Evolutionary conservation across 169 alveolate species (phyloP).

Genomic region (Plasmodium fragile): DNA sequence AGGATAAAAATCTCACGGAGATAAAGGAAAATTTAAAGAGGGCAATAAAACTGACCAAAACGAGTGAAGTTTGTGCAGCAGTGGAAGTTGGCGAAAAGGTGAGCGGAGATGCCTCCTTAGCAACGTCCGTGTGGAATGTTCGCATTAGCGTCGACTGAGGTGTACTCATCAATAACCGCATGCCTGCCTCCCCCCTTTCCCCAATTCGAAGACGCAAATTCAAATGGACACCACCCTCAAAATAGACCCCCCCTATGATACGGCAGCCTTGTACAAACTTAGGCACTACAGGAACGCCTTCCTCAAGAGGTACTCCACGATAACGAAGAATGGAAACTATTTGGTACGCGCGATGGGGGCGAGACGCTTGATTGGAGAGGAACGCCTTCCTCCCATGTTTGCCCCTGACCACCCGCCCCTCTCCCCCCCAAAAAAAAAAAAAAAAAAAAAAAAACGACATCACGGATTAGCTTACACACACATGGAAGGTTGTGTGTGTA

Average conservation of each 20-base stretch:
- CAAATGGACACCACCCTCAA: constrained; percentile 28
- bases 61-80: background rate
- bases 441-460: no score
- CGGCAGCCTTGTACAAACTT: constrained; percentile 21
- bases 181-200: background rate
- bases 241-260: constrained; percentile 44
- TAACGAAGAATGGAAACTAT: constrained; percentile 55
- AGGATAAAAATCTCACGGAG: constrained; percentile 47
- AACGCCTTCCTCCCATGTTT: background rate
- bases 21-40: constrained; percentile 57
- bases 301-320: constrained; percentile 42
- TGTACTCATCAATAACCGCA: background rate
- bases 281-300: constrained; percentile 38
- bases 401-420: background rate
- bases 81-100: background rate
- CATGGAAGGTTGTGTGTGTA: background rate
- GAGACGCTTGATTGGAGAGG: background rate
- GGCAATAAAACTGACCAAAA: constrained; percentile 46
- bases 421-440: no score
- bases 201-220: background rate
- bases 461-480: background rate
- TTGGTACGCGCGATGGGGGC: constrained; percentile 12
- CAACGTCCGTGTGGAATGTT: background rate
- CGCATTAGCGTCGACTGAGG: background rate
- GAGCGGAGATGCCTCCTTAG: background rate